phyloP scores from a whole-genome alignment of 148 eudicot species.

The Camellia japonica region DNA sequence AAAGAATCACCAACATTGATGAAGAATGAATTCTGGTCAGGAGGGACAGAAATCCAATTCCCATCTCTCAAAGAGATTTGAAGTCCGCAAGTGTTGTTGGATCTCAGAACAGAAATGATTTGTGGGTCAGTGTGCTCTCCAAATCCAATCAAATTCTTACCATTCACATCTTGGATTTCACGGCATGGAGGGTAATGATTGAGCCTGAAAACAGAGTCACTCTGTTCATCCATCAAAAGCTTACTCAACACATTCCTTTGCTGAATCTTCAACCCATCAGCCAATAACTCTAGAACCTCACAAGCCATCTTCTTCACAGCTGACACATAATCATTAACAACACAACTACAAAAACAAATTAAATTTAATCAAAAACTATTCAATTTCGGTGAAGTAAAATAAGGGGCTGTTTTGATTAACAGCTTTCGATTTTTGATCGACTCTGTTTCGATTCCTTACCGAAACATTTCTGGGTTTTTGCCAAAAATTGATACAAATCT shows the following conservation, averaged over 20 bases:
- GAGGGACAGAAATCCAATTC: conserved; percentile 45
- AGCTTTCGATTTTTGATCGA: neutral
- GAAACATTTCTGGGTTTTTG: conserved; percentile 29
- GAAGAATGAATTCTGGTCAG: conserved; percentile 52
- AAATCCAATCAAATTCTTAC: conserved; percentile 39
- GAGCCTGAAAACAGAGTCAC: conserved; percentile 54
- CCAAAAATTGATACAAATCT: conserved; percentile 26
- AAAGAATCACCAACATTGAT: conserved; percentile 59
- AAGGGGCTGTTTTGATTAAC: neutral
- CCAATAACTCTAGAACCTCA: conserved; percentile 46
- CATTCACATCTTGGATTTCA: conserved; percentile 16
- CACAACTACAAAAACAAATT: conserved; percentile 18
- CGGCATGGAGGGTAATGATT: conserved; percentile 59
- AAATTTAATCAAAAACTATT: neutral
- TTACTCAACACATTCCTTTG: conserved; percentile 42
- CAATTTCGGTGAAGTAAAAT: neutral
- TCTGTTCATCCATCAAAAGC: conserved; percentile 45
- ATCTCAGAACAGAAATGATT: conserved; percentile 49
- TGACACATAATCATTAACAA: conserved; percentile 37
- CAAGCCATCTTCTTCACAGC: conserved; percentile 50
- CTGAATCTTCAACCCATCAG: conserved; percentile 47
- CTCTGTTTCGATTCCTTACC: conserved; percentile 21
- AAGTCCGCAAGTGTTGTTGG: conserved; percentile 52
- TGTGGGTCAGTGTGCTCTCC: conserved; percentile 65
- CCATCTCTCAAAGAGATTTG: conserved; percentile 44